A percentile compares a stretch with the other conserved stretches of the same genome.
These are phyloP conservation scores for Fusarium setosum DNA, from an alignment of 2,329 filamentous ascomycete genomes.

Conservation along the genomic window DNA sequence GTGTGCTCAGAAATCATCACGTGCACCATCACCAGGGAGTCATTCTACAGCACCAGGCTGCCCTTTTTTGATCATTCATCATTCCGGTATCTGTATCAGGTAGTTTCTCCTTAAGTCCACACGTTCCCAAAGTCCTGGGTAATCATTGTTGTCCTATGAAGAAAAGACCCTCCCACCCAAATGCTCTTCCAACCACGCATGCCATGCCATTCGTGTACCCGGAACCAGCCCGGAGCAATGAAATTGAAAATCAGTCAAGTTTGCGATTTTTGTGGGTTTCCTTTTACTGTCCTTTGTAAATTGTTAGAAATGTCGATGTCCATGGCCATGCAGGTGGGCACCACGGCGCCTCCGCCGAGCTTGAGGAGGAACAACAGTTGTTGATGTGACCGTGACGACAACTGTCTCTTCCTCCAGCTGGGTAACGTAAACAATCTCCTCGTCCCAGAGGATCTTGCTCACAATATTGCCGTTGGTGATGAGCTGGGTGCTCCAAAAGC, in stretches of 20 bases:
- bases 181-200: constrained; percentile 50
- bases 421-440: constrained; percentile 66
- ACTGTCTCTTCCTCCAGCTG: constrained; percentile 54
- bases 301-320: constrained; percentile 41
- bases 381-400: constrained; percentile 53
- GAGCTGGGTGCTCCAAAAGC: constrained; percentile 62
- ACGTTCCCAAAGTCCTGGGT: constrained; percentile 48
- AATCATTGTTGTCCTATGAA: constrained; percentile 48
- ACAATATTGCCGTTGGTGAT: constrained; percentile 62
- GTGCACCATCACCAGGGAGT: constrained; percentile 24
- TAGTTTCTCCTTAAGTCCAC: constrained; percentile 45
- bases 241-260: constrained; percentile 34
- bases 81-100: constrained; percentile 45
- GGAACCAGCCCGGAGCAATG: constrained; percentile 51
- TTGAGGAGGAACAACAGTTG: constrained; percentile 35
- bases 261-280: constrained; percentile 21
- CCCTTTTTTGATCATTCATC: constrained; percentile 41
- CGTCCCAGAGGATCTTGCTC: constrained; percentile 67
- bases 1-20: neutral
- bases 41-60: constrained; percentile 28
- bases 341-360: constrained; percentile 43
- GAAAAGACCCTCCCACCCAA: constrained; percentile 47
- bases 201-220: constrained; percentile 47
- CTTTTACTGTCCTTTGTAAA: constrained; percentile 21
- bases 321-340: constrained; percentile 52